phyloP scores from a whole-genome alignment of 306 rosid genomes.

The Inga laurina region DNA sequence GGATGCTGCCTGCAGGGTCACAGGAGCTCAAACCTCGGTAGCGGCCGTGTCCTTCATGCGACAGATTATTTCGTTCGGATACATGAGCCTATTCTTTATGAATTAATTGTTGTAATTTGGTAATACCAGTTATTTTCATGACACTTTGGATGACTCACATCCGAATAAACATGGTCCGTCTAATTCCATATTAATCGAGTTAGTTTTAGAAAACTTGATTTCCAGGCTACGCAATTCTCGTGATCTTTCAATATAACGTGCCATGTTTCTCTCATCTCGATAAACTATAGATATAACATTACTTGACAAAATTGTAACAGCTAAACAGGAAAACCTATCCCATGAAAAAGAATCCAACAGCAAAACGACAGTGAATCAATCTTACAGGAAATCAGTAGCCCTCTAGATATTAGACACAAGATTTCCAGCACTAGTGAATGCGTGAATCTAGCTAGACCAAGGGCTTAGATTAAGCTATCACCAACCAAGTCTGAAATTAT shows the following conservation, averaged over 20 bases:
- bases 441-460: neutral
- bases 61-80: neutral
- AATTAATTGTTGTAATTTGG: neutral
- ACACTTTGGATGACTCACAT: neutral
- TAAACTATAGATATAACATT: neutral
- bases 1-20: too few species aligned
- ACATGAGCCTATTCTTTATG: neutral
- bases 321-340: neutral
- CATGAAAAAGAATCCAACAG: neutral
- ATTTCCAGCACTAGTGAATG: neutral
- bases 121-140: neutral
- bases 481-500: neutral
- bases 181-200: neutral
- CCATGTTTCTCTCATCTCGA: neutral
- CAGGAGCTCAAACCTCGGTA: neutral
- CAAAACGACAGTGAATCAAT: neutral
- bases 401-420: neutral
- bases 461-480: neutral
- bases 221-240: neutral
- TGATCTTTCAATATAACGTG: neutral
- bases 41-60: neutral
- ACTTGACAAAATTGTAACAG: neutral
- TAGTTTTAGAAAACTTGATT: neutral
- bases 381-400: conserved; percentile 6
- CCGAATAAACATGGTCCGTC: neutral